Evolutionary conservation across 805 yeast species (phyloP).

Genomic region (Starmerella tilneyi): DNA sequence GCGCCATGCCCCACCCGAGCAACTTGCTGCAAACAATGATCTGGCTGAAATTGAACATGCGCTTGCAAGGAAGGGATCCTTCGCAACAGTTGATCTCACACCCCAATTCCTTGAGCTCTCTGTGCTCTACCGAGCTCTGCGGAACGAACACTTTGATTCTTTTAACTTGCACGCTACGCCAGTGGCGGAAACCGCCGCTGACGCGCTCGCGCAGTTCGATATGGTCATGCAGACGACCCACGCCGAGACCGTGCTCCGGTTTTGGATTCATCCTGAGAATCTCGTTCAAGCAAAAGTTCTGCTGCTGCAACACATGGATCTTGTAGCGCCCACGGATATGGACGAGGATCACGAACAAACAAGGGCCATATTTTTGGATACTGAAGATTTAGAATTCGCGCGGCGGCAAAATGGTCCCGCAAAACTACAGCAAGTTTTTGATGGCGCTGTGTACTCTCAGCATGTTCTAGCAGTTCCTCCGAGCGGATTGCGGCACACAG

Average conservation of each 20-base stretch:
- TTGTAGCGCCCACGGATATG: constrained; percentile 16
- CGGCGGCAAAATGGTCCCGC: constrained; percentile 35
- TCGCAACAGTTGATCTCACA: constrained; percentile 50
- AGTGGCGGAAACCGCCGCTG: background rate
- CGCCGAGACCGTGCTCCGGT: constrained; percentile 33
- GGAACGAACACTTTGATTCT: constrained; percentile 26
- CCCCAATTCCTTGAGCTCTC: constrained; percentile 53
- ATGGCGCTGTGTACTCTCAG: constrained; percentile 7
- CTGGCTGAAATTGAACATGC: constrained; percentile 27
- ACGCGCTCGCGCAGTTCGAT: constrained; percentile 26
- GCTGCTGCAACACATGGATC: constrained; percentile 33
- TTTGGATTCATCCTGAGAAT: constrained; percentile 54
- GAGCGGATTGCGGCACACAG: constrained; percentile 33
- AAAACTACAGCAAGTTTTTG: constrained; percentile 27
- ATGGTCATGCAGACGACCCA: constrained; percentile 29
- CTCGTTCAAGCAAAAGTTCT: constrained; percentile 43
- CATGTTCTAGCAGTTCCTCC: constrained; percentile 31
- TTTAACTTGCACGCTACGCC: background rate
- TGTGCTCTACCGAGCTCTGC: constrained; percentile 41
- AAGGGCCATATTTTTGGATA: constrained; percentile 31
- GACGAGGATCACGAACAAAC: constrained; percentile 23
- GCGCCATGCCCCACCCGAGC: constrained; percentile 36
- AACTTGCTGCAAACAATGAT: constrained; percentile 22
- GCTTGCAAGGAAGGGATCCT: constrained; percentile 42
- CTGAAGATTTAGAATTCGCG: constrained; percentile 31